Percentiles rank a stretch among this genome's conserved stretches.
Conservation (phyloP, 768 basidiomycete species). For the Leccinum ochraceum region DNA sequence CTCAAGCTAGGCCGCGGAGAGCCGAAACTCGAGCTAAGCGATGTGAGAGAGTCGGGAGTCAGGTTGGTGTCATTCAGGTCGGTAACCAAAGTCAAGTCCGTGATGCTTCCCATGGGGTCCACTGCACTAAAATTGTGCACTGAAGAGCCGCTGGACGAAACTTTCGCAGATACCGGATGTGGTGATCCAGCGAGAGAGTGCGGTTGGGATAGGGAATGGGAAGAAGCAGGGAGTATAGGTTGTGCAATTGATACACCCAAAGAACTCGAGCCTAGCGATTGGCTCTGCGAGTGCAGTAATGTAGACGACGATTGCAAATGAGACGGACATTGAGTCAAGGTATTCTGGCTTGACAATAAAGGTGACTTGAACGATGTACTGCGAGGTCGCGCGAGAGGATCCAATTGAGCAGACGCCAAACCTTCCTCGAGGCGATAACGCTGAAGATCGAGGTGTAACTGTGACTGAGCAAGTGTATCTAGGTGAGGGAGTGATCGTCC, state of each 20-base stretch:
- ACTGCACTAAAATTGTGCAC: conserved; percentile 17
- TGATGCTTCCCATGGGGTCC: conserved; percentile 9
- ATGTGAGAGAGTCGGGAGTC: conserved; percentile 29
- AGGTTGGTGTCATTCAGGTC: conserved; percentile 26
- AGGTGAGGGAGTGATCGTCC: conserved; percentile 22
- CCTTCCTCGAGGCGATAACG: conserved; percentile 32
- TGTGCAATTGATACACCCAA: conserved; percentile 21
- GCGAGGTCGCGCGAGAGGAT: conserved; percentile 26
- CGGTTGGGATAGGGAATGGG: conserved; percentile 27
- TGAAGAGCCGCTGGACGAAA: conserved; percentile 25
- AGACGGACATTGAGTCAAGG: conserved; percentile 24
- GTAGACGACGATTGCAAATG: conserved; percentile 17
- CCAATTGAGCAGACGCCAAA: conserved; percentile 28
- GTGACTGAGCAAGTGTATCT: conserved; percentile 25
- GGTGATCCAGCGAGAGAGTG: conserved; percentile 34
- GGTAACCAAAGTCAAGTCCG: conserved; percentile 28
- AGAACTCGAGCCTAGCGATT: conserved; percentile 16
- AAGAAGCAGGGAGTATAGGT: conserved; percentile 21
- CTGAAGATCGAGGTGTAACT: conserved; percentile 26
- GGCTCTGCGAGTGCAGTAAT: conserved; percentile 22
- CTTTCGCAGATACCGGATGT: conserved; percentile 23
- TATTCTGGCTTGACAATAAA: conserved; percentile 18
- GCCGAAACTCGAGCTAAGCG: conserved; percentile 28
- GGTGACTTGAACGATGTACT: conserved; percentile 29
- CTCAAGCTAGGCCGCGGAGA: conserved; percentile 30